phyloP scores from a whole-genome alignment of 2,329 filamentous ascomycete species.

The Mariannaea sp. region DNA sequence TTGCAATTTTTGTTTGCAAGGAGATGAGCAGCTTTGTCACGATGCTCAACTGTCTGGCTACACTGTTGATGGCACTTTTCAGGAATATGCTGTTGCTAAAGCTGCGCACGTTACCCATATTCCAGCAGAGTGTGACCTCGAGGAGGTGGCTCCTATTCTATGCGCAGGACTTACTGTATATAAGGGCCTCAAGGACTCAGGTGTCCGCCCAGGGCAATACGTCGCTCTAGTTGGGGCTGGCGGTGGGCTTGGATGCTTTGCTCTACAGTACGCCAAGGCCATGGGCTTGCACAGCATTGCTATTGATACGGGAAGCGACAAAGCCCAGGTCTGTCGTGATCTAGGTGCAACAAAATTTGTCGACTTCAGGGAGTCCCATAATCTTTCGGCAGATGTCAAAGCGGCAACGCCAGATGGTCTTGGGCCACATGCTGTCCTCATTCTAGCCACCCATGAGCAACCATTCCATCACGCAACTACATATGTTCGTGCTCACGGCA shows the following conservation, averaged over 20 bases:
- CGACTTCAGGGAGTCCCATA: conserved; percentile 74
- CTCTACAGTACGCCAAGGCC: conserved; percentile 19
- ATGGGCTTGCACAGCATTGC: conserved; percentile 15
- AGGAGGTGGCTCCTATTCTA: conserved; percentile 14
- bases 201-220: background rate
- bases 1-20: conserved; percentile 4
- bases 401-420: conserved; percentile 70
- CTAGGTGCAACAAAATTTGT: conserved; percentile 75
- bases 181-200: conserved; percentile 13
- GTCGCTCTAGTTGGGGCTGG: conserved; percentile 18
- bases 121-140: conserved; percentile 12
- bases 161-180: conserved; percentile 18
- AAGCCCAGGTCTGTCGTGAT: conserved; percentile 68
- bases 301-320: conserved; percentile 43
- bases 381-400: conserved; percentile 75
- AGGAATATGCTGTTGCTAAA: conserved; percentile 20
- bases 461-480: conserved; percentile 89
- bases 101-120: conserved; percentile 17
- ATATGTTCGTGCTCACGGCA: conserved; percentile 80
- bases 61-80: conserved; percentile 18
- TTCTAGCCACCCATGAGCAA: conserved; percentile 82
- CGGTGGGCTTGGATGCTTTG: conserved; percentile 12
- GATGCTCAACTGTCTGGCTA: conserved; percentile 14
- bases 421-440: conserved; percentile 82
- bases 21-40: conserved; percentile 16